Base-by-base conservation (phyloP, 2,329 filamentous ascomycete genomes). In the Fusarium subglutinans region DNA sequence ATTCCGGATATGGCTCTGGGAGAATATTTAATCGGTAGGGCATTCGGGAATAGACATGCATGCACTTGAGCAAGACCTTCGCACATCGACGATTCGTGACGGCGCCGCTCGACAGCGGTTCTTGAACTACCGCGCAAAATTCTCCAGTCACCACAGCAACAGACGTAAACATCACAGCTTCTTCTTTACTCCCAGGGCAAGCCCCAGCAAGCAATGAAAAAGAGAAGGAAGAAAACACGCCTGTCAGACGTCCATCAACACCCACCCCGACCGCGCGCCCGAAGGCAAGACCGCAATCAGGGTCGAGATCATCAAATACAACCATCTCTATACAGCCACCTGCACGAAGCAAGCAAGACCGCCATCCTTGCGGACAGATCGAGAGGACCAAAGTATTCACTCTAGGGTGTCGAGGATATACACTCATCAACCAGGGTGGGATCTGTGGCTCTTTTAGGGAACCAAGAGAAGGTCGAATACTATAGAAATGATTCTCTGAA, bases 401-500 rank as follows among this genome's bases (percentile, higher is more conserved):
- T 78, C 76, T 78, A 76, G 76, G 76, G 92, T 86, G 88, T 88
- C 91, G 94, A 94, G 93, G 94, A 94, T 92, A 90, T 93, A 80
- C 80, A 85, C 44, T 78, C 76, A 78, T 78, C 76, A 78, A 78
- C 76, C 76, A 78, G 76, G 76, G 91, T 96, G 90, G 91, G 91
- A 90, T 94, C 92, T 96, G 93, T 94, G 90, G 93, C 95, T 97
- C 89, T 88, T 93, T 90, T 95, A 89, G 90, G 91, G 90, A 96
- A 92, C 91, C 94, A 92, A 96, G 93, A 94, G 91, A 89, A 88
- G 89, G 93, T 95, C 91, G 91, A 94, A 89, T 92, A 95, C 94
- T 98, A 95, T 95, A 97, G 93, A 97, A 97, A 94, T 94, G 94
- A 96, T 96, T 95, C 93, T 94, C 85, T 75, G 84, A 88, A 88